Percentiles rank a stretch among this genome's conserved stretches.
phyloP scores from a whole-genome alignment of 2,329 filamentous ascomycete species.

The Aspergillus proliferans region DNA sequence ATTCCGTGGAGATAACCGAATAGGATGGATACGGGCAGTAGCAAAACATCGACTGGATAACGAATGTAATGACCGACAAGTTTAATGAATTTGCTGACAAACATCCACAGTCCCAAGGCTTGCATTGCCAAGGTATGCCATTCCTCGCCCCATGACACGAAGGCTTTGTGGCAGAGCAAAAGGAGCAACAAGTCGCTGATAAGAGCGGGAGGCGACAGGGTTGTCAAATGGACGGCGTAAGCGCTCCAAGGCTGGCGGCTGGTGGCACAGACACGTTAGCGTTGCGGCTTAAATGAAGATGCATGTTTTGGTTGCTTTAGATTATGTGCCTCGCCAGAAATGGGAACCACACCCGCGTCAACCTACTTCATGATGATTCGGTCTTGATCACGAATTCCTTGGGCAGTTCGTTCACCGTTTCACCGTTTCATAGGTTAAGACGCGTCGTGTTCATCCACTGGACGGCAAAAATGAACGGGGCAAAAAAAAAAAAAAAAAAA shows the following conservation, averaged over 20 bases:
- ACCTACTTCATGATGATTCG: not conserved
- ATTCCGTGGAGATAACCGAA: constrained; percentile 92
- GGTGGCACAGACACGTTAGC: constrained; percentile 23
- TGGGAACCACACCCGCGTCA: constrained; percentile 1
- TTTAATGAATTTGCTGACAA: constrained; percentile 88
- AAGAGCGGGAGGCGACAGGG: constrained; percentile 82
- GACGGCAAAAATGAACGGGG: not conserved
- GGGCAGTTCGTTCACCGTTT: not conserved
- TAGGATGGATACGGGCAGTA: constrained; percentile 75
- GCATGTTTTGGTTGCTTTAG: constrained; percentile 4
- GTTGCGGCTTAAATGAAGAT: constrained; percentile 9
- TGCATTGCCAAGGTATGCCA: constrained; percentile 53
- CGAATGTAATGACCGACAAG: constrained; percentile 78
- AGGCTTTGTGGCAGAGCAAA: constrained; percentile 63
- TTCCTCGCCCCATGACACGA: constrained; percentile 52
- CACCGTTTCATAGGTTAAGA: not conserved
- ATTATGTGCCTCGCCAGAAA: constrained; percentile 11
- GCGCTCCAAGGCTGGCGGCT: constrained; percentile 91
- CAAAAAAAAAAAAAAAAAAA: no score
- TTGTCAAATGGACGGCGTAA: constrained; percentile 88
- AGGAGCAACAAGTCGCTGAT: constrained; percentile 69
- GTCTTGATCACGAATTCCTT: constrained; percentile 15
- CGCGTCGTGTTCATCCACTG: not conserved
- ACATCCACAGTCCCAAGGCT: constrained; percentile 66
- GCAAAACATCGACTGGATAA: constrained; percentile 72